Conservation (phyloP, 768 basidiomycete species). For the Imleria badia region DNA sequence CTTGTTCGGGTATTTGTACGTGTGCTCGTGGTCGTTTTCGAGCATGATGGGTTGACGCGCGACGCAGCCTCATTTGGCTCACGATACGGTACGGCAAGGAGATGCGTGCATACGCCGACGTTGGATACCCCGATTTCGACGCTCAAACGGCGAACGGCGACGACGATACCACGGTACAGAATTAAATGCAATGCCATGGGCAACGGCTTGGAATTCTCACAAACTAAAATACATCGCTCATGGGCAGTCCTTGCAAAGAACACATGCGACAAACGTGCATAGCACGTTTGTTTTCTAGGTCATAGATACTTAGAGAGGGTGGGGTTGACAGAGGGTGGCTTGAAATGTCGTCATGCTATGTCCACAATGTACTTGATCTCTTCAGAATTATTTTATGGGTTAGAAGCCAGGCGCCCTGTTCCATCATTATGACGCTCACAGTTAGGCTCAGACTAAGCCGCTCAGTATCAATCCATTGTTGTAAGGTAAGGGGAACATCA, state of each 20-base stretch:
- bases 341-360: too few species aligned
- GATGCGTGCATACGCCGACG: constrained; percentile 56
- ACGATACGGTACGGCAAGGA: constrained; percentile 56
- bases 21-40: constrained; percentile 2
- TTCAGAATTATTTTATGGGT: too few species aligned
- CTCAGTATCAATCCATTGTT: constrained; percentile 10
- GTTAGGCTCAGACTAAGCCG: not conserved
- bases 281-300: too few species aligned
- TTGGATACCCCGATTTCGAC: constrained; percentile 46
- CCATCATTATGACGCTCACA: too few species aligned
- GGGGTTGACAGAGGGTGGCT: too few species aligned
- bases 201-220: not conserved
- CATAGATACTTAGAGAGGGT: too few species aligned
- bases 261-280: too few species aligned
- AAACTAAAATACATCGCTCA: too few species aligned
- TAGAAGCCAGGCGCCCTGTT: too few species aligned
- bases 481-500: constrained; percentile 17
- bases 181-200: not conserved
- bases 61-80: constrained; percentile 46
- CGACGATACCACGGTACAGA: not conserved
- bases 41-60: not conserved
- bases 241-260: too few species aligned
- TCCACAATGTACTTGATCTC: too few species aligned
- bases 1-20: constrained; percentile 55
- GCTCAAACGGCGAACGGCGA: not conserved